Conservation (phyloP, 2,329 filamentous ascomycete genomes). For the Trichoderma arundinaceum region DNA sequence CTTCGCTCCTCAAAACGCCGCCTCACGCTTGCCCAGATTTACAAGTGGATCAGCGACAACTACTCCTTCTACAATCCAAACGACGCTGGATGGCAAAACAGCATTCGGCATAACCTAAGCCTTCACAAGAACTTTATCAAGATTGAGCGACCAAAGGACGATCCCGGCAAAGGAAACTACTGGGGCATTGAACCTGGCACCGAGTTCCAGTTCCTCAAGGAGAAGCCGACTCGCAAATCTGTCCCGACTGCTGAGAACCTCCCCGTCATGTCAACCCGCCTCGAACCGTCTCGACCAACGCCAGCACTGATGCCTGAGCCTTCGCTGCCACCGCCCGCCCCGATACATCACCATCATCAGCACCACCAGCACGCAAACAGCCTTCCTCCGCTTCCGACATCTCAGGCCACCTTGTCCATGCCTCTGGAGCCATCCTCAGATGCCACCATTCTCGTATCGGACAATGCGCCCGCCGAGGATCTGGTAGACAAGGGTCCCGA, state of each 20-base stretch:
- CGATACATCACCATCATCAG: conserved; percentile 41
- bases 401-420: conserved; percentile 46
- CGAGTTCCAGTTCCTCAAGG: conserved; percentile 87
- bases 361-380: conserved; percentile 31
- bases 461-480: conserved; percentile 63
- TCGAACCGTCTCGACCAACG: conserved; percentile 56
- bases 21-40: conserved; percentile 91
- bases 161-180: conserved; percentile 96
- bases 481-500: conserved; percentile 51
- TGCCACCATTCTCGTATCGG: conserved; percentile 76
- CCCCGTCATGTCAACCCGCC: conserved; percentile 62
- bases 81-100: conserved; percentile 97
- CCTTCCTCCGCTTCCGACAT: conserved; percentile 50
- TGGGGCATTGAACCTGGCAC: conserved; percentile 92
- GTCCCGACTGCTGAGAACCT: conserved; percentile 62
- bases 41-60: conserved; percentile 98
- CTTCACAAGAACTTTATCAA: conserved; percentile 97
- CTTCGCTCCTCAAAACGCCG: conserved; percentile 81
- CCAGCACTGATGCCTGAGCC: conserved; percentile 52
- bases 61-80: conserved; percentile 85
- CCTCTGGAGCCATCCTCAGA: conserved; percentile 74
- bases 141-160: conserved; percentile 93
- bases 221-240: conserved; percentile 72
- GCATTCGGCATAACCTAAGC: conserved; percentile 96
- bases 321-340: conserved; percentile 54